Base-by-base conservation (phyloP, 805 yeast genomes). In the Pichia pseudocactophila region DNA sequence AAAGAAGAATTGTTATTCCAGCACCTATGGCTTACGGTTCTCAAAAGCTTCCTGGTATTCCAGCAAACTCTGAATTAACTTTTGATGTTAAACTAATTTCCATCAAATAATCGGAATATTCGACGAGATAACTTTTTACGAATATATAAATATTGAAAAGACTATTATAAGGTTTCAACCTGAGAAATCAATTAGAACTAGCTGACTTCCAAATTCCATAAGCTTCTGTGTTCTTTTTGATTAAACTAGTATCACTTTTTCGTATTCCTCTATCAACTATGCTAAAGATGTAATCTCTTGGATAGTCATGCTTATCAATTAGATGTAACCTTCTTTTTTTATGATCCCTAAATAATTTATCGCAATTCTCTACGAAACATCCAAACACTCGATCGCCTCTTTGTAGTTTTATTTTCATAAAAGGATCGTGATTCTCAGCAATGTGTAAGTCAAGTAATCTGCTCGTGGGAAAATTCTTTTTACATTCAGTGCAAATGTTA, bases 1-100 rank as follows among this genome's bases (percentile, higher is more conserved):
- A 92, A 76, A 89, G 98, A 76, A 81, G 97, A 72, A 87, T 92
- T 53, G 76, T 87, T 48, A 87, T 92, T 54, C 98, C 99, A 56
- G 82, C 98, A 42, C 78, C 89, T 58, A 84, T 85, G 80, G 99
- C 96, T 44, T 92, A 92, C 69, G 99, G 99, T 52, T 82, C 82
- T 58, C 82, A 84, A 70, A 78, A 84, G 51, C 74, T 92, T 51
- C 98, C 98, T 54, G 98, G 97, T 49, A 86, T 92, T 56, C 99
- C 99, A 59, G 85, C 96, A 58, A 92, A 92, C 81, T 83, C 95
- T 50, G 95, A 87, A 69, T 78, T 92, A 65, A 86, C 95, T 42
- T 92, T 92, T 61, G 99, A 90, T 64, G 95, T 89, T 61, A 90
- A 90, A 72, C 76, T 90, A 59, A 88, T 90, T 51, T 76, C 86